A percentile compares a stretch with the other conserved stretches of the same genome.
phyloP scores from a whole-genome alignment of 768 basidiomycete species.

The Tylopilus subfusipes region DNA sequence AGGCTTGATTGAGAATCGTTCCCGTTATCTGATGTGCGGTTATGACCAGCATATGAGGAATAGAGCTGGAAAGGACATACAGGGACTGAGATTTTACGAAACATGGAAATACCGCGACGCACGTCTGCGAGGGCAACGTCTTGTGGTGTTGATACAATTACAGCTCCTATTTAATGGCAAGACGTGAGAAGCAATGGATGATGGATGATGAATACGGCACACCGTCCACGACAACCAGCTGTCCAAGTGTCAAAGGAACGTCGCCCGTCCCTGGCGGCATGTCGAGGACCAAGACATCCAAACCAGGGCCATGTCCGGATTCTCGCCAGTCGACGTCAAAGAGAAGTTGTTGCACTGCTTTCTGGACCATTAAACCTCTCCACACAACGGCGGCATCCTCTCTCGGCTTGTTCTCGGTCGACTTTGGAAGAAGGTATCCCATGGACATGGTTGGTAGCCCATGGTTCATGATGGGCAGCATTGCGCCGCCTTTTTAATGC shows the following conservation, averaged over 20 bases:
- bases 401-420: conserved; percentile 44
- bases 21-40: conserved; percentile 65
- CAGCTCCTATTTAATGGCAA: conserved; percentile 56
- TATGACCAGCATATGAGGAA: neutral
- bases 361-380: conserved; percentile 98
- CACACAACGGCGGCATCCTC: conserved; percentile 85
- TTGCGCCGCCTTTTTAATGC: conserved; percentile 55
- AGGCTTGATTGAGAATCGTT: conserved; percentile 82
- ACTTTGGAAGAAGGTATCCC: conserved; percentile 81
- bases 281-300: conserved; percentile 89
- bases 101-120: conserved; percentile 89
- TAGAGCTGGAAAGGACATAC: conserved; percentile 41
- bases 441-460: conserved; percentile 95
- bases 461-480: conserved; percentile 83
- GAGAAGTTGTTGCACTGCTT: conserved; percentile 91
- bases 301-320: conserved; percentile 34
- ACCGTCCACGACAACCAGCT: conserved; percentile 84
- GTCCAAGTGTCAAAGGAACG: conserved; percentile 87
- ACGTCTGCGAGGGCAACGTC: conserved; percentile 91
- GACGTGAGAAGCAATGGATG: neutral
- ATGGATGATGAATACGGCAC: conserved; percentile 18
- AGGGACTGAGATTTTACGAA: conserved; percentile 83
- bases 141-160: conserved; percentile 95
- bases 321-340: conserved; percentile 92
- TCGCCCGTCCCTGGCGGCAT: conserved; percentile 99